These are phyloP conservation scores for Arthrobotrys sphaeroides DNA, from an alignment of 2,329 filamentous ascomycete species.

Conservation along the genomic window DNA sequence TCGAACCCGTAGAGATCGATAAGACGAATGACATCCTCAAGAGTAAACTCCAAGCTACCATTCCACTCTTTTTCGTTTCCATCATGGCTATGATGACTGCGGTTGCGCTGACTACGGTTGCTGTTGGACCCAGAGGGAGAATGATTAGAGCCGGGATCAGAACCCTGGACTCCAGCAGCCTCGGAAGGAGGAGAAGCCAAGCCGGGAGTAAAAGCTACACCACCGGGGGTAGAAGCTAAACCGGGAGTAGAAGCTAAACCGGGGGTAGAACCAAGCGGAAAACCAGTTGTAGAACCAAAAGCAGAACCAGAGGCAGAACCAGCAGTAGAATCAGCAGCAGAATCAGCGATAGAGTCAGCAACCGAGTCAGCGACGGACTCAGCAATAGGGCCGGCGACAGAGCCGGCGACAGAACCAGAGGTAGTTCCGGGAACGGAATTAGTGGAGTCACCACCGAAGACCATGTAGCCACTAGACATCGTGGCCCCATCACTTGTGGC, in stretches of 20 bases:
- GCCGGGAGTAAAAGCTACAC: too few species aligned
- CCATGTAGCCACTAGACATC: background rate
- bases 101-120: background rate
- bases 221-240: too few species aligned
- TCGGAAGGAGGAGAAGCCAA: too few species aligned
- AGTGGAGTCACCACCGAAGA: too few species aligned
- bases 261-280: too few species aligned
- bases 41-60: conserved; percentile 86
- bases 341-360: background rate
- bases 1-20: conserved; percentile 79
- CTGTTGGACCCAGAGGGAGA: background rate
- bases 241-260: too few species aligned
- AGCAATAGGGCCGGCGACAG: too few species aligned
- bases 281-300: too few species aligned
- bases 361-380: background rate
- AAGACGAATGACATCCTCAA: conserved; percentile 84
- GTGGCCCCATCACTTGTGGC: background rate
- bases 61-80: background rate
- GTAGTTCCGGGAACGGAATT: background rate
- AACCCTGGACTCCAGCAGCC: background rate
- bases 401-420: too few species aligned
- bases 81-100: conserved; percentile 2
- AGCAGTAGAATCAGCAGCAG: background rate
- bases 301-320: too few species aligned
- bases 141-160: background rate